Conservation (phyloP, 1,284 basidiomycete species). For the Rhizopogon hawkerae region DNA sequence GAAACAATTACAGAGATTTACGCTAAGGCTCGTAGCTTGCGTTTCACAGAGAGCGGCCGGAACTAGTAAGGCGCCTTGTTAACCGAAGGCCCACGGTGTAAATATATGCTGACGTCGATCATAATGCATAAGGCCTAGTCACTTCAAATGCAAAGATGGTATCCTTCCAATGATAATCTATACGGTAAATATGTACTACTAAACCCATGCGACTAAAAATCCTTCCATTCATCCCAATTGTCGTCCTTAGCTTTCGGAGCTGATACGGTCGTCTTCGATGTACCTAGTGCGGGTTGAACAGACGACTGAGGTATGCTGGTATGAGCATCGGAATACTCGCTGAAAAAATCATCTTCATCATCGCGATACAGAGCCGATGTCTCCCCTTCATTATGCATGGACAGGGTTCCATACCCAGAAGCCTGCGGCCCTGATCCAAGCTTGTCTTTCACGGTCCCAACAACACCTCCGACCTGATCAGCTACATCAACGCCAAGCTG, state of each 20-base stretch:
- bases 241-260: constrained; percentile 34
- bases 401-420: constrained; percentile 50
- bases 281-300: constrained; percentile 18
- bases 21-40: background rate
- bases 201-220: constrained; percentile 40
- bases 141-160: background rate
- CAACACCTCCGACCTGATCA: constrained; percentile 53
- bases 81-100: background rate
- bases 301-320: constrained; percentile 14
- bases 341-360: constrained; percentile 49
- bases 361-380: constrained; percentile 47
- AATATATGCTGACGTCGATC: no score
- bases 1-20: background rate
- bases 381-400: constrained; percentile 40
- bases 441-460: constrained; percentile 47
- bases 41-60: background rate
- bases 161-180: background rate
- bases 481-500: constrained; percentile 77
- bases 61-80: background rate
- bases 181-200: background rate
- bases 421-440: constrained; percentile 36
- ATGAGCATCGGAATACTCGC: constrained; percentile 35
- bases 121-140: no score
- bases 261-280: constrained; percentile 14
- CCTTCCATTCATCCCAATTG: constrained; percentile 73